Conservation (phyloP, 192 early-diverging fungal genomes). For the Mortierella hygrophila region DNA sequence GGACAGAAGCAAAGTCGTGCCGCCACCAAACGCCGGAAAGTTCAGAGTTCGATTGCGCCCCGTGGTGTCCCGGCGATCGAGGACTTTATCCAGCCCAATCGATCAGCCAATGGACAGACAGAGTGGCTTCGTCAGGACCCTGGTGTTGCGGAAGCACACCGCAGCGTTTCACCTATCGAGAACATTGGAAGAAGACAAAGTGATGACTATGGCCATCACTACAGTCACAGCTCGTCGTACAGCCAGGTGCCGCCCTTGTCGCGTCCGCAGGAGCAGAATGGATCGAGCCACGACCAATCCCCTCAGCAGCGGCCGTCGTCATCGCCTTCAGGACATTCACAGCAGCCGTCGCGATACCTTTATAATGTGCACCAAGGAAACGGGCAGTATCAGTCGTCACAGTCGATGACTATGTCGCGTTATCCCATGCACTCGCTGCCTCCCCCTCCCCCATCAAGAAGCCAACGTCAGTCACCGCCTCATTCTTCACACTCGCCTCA, state of each 20-base stretch:
- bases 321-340: not conserved
- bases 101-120: constrained; percentile 50
- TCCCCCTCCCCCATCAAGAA: not conserved
- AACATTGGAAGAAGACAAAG: constrained; percentile 21
- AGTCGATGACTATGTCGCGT: constrained; percentile 47
- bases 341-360: constrained; percentile 15
- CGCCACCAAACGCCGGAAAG: constrained; percentile 31
- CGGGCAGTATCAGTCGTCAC: constrained; percentile 39
- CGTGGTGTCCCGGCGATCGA: constrained; percentile 62
- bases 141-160: not conserved
- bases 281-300: not conserved
- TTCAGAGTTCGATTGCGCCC: constrained; percentile 1
- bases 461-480: constrained; percentile 8
- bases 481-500: not conserved
- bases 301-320: not conserved
- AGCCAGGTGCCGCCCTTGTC: not conserved
- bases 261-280: not conserved
- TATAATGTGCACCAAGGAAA: constrained; percentile 27
- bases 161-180: constrained; percentile 48
- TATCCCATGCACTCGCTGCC: constrained; percentile 19
- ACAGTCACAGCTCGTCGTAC: constrained; percentile 21
- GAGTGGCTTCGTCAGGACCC: constrained; percentile 31
- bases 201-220: not conserved
- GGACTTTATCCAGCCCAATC: constrained; percentile 63
- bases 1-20: constrained; percentile 16